Percentiles rank a stretch among this genome's conserved stretches.
Evolutionary conservation across 2,329 filamentous ascomycete genomes (phyloP).

Genomic region (Fusarium liriodendri): DNA sequence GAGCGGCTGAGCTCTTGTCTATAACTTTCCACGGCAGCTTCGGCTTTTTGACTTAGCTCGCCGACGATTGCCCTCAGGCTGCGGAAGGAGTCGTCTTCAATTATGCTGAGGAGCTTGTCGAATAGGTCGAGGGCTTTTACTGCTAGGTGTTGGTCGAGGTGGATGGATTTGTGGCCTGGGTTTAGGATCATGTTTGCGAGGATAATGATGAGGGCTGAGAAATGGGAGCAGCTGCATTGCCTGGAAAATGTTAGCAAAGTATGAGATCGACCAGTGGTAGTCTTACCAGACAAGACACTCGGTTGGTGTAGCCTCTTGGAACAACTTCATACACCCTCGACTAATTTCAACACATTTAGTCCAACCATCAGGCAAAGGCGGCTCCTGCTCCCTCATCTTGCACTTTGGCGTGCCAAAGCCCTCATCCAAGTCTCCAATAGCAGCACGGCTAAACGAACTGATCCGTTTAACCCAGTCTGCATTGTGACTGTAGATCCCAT

Average conservation of each 20-base stretch:
- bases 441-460: constrained; percentile 40
- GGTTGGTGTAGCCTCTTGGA: constrained; percentile 43
- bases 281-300: constrained; percentile 50
- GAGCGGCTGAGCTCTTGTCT: neutral
- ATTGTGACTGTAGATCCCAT: constrained; percentile 53
- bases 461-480: constrained; percentile 52
- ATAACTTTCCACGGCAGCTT: constrained; percentile 23
- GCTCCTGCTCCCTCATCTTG: neutral
- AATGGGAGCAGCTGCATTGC: constrained; percentile 47
- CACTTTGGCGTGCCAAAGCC: neutral
- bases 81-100: constrained; percentile 31
- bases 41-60: constrained; percentile 36
- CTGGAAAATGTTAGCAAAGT: constrained; percentile 9
- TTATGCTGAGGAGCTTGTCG: constrained; percentile 37
- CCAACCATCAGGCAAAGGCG: constrained; percentile 47
- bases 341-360: constrained; percentile 47
- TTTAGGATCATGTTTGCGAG: constrained; percentile 48
- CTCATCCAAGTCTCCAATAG: constrained; percentile 37
- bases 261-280: too few relatives aligned
- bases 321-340: constrained; percentile 49
- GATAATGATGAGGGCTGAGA: constrained; percentile 49
- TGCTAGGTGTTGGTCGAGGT: constrained; percentile 45
- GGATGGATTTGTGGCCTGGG: constrained; percentile 40
- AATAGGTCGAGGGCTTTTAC: constrained; percentile 44
- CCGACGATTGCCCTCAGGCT: constrained; percentile 22